Conservation (phyloP, 169 alveolate species). For the Eimeria tenella region DNA sequence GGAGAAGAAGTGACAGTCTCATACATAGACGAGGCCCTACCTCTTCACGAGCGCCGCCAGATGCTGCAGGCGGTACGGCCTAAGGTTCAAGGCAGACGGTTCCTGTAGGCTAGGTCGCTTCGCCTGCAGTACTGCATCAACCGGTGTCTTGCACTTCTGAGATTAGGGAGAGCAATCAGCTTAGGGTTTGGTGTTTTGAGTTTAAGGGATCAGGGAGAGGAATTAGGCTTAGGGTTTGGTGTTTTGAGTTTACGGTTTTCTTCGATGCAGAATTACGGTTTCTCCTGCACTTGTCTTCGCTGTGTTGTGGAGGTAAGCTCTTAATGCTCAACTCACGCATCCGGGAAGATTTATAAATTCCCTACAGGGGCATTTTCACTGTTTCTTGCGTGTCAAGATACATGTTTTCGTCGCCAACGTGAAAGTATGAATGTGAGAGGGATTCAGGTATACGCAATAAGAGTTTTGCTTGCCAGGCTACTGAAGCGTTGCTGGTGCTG, state of each 20-base stretch:
- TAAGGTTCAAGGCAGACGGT: not conserved
- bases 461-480: constrained; percentile 31
- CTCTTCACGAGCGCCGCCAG: constrained; percentile 77
- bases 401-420: no score
- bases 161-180: not conserved
- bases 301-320: constrained; percentile 72
- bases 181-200: not conserved
- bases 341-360: not conserved
- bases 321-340: not conserved
- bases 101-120: not conserved
- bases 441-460: not conserved
- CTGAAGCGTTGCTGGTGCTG: constrained; percentile 64
- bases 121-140: not conserved
- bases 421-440: not conserved
- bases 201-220: not conserved
- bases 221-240: not conserved
- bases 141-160: not conserved
- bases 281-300: constrained; percentile 72
- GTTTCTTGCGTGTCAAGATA: no score
- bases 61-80: constrained; percentile 69
- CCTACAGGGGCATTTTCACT: no score
- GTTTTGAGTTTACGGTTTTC: not conserved
- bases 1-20: constrained; percentile 82
- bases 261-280: constrained; percentile 66
- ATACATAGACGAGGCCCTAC: constrained; percentile 83